A percentile compares a stretch with the other conserved stretches of the same genome.
phyloP scores from a whole-genome alignment of 1,139 yeast species.

The Pichia sp. region DNA sequence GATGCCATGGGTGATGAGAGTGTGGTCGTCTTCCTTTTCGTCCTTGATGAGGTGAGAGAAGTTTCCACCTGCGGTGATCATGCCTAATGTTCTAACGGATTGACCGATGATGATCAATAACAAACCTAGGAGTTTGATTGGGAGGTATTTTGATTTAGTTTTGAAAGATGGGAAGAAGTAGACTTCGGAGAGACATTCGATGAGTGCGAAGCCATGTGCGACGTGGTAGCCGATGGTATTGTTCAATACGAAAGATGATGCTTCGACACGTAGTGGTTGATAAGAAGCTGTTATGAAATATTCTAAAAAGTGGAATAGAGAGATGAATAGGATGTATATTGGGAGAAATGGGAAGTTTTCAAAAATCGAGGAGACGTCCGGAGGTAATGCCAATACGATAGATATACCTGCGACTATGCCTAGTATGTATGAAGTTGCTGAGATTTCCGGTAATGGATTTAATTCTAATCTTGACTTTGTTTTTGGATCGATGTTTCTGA shows the following conservation, averaged over 20 bases:
- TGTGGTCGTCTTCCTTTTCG: constrained; percentile 52
- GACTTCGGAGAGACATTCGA: constrained; percentile 45
- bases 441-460: constrained; percentile 8
- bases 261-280: constrained; percentile 64
- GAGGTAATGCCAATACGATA: constrained; percentile 24
- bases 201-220: constrained; percentile 57
- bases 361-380: constrained; percentile 34
- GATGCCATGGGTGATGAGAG: constrained; percentile 69
- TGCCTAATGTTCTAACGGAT: constrained; percentile 62
- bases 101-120: constrained; percentile 59
- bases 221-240: constrained; percentile 57
- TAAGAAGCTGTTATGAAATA: constrained; percentile 73
- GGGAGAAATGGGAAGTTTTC: constrained; percentile 40
- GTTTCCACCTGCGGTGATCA: constrained; percentile 86
- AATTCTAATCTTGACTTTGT: not conserved
- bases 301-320: constrained; percentile 77
- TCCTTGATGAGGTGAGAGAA: constrained; percentile 79
- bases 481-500: not conserved
- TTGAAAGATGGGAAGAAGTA: constrained; percentile 35
- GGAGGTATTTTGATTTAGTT: constrained; percentile 10
- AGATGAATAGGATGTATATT: constrained; percentile 50
- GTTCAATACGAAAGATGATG: constrained; percentile 73
- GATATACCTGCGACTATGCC: constrained; percentile 41
- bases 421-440: not conserved
- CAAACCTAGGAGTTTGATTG: constrained; percentile 42